phyloP scores from a whole-genome alignment of 305 asterid species.

The Solanum hybrid region DNA sequence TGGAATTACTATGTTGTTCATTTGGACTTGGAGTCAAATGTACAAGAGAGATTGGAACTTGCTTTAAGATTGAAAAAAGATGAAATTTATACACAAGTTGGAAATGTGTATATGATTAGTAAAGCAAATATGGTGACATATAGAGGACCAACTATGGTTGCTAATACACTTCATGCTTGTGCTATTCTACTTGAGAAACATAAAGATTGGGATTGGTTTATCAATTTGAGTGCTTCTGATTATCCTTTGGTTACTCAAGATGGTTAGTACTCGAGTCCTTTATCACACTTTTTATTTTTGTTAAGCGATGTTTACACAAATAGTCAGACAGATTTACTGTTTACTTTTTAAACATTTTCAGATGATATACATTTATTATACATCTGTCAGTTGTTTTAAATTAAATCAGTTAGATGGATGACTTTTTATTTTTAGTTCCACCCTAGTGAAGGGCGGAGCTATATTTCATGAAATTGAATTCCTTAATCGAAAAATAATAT shows the following conservation, averaged over 20 bases:
- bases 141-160: constrained; percentile 26
- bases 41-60: constrained; percentile 19
- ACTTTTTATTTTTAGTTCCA: background rate
- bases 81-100: constrained; percentile 11
- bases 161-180: constrained; percentile 23
- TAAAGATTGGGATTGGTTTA: constrained; percentile 28
- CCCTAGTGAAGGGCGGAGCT: background rate
- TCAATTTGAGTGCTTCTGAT: constrained; percentile 29
- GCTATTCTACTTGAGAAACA: constrained; percentile 19
- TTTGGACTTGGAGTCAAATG: constrained; percentile 19
- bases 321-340: background rate
- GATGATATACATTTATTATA: background rate
- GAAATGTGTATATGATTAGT: constrained; percentile 19
- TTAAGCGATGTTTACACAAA: background rate
- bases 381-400: too few relatives aligned
- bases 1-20: constrained; percentile 26
- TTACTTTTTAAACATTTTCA: too few relatives aligned
- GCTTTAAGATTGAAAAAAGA: constrained; percentile 10
- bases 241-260: constrained; percentile 30
- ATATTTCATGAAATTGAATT: background rate
- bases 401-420: background rate
- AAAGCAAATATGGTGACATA: constrained; percentile 30
- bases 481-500: background rate
- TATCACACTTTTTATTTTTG: background rate
- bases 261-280: constrained; percentile 4